Base-by-base conservation (phyloP, 495 filamentous ascomycete species). In the Podospora australis region DNA sequence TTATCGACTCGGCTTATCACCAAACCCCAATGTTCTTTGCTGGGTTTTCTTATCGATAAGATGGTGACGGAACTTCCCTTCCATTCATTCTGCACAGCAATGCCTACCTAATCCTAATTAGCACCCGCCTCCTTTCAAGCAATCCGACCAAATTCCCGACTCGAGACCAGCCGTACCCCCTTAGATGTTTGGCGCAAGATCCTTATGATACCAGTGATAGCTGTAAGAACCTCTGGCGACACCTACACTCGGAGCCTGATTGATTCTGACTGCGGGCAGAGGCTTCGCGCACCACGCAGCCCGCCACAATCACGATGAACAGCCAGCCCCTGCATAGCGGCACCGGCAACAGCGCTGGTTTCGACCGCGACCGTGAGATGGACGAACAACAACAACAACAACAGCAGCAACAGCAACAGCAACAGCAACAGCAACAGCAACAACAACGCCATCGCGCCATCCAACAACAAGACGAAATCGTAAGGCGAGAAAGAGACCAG, bases 381-480 rank as follows among this genome's bases (percentile, higher is more conserved):
- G 63, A 68, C 41, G 54, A 62, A 24, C 64, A 71, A 23, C 66
- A 71, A 32, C 66, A n/a, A n/a, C n/a, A n/a, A n/a, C n/a, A n/a
- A n/a, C n/a, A n/a, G n/a, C n/a, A n/a, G n/a, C n/a, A n/a, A n/a
- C n/a, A n/a, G n/a, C n/a, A n/a, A n/a, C n/a, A n/a, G n/a, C n/a
- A n/a, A n/a, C n/a, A n/a, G n/a, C n/a, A n/a, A n/a, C n/a, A n/a
- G n/a, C n/a, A n/a, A n/a, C n/a, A n/a, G n/a, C n/a, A n/a, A n/a
- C n/a, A n/a, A n/a, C n/a, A 71, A 28, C 61, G 62, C 30, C 66
- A 67, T 52, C 65, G 65, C 53, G 52, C 56, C 46, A 49, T 58
- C 29, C 65, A 68, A 20, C 62, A 60, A 24, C 62, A 60, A 24
- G 63, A 68, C 29, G 63, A 68, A 6, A 54, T 64, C 22, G 57